phyloP scores from a whole-genome alignment of 768 basidiomycete species.

The Cystofilobasidium bisporidii region DNA sequence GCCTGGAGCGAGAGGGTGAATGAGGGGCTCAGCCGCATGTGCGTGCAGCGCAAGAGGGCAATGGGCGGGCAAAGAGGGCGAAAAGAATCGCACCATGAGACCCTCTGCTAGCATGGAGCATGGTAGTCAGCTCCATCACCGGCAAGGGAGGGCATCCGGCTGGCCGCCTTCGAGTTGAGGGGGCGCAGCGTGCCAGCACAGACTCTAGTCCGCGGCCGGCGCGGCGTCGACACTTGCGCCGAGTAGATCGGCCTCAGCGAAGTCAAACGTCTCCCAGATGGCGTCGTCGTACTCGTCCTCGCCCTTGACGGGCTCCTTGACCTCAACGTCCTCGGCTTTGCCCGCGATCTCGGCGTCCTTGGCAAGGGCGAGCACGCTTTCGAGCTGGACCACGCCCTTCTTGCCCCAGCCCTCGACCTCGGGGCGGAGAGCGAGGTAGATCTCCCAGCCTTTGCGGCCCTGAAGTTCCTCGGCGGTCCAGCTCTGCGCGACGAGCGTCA shows the following conservation, averaged over 20 bases:
- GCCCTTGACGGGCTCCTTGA: not conserved
- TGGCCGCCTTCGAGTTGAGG: too few species aligned
- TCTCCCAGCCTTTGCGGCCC: not conserved
- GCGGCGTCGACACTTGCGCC: not conserved
- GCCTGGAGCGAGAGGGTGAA: too few species aligned
- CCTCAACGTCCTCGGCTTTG: not conserved
- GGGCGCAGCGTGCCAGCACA: too few species aligned
- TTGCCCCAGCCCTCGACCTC: constrained; percentile 10
- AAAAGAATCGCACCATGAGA: too few species aligned
- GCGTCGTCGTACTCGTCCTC: not conserved
- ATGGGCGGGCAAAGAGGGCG: too few species aligned
- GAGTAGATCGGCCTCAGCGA: not conserved
- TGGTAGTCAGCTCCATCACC: too few species aligned
- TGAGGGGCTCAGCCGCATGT: too few species aligned
- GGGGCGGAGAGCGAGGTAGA: constrained; percentile 9
- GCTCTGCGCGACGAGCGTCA: constrained; percentile 11
- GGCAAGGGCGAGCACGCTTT: not conserved
- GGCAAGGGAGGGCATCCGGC: too few species aligned
- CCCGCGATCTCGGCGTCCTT: not conserved
- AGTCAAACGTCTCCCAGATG: not conserved
- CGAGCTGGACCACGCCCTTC: constrained; percentile 7
- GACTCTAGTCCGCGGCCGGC: not conserved
- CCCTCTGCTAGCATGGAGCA: too few species aligned
- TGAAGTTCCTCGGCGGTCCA: not conserved
- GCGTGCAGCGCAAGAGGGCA: too few species aligned